phyloP scores from a whole-genome alignment of 2,329 filamentous ascomycete genomes.

The Aspergillus fumigatiaffinis region DNA sequence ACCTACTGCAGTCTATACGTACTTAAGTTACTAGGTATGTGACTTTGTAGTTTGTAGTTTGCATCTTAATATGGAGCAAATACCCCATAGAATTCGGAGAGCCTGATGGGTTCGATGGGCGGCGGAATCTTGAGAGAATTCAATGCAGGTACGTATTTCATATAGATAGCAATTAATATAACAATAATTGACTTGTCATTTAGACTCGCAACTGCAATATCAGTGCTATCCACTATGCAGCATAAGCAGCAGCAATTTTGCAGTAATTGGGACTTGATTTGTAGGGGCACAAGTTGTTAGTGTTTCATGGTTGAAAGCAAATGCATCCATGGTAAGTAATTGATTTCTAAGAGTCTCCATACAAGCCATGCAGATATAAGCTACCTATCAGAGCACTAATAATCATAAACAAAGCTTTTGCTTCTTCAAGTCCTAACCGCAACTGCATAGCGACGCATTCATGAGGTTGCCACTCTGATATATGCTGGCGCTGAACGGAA shows the following conservation, averaged over 20 bases:
- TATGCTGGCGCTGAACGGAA: conserved; percentile 9
- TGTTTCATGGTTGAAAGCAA: neutral
- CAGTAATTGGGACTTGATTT: too few species aligned
- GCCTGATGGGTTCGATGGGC: neutral
- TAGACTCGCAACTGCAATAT: too few species aligned
- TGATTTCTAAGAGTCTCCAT: neutral
- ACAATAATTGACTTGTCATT: neutral
- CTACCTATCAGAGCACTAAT: neutral
- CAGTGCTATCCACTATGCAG: too few species aligned
- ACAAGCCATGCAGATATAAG: neutral
- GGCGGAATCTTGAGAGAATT: neutral
- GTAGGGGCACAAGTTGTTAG: too few species aligned
- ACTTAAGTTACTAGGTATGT: neutral
- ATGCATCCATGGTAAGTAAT: neutral
- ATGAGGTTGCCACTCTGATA: conserved; percentile 15
- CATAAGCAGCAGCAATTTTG: too few species aligned
- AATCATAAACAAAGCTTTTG: conserved; percentile 5
- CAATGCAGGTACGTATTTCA: neutral
- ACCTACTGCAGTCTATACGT: too few species aligned
- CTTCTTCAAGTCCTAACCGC: neutral
- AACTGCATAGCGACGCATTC: conserved; percentile 14
- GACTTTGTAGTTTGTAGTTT: neutral
- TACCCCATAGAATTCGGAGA: neutral
- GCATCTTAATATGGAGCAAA: neutral
- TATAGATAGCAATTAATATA: neutral